These are phyloP conservation scores for Neopestalotiopsis clavispora DNA, from an alignment of 2,329 filamentous ascomycete species.

Conservation along the genomic window DNA sequence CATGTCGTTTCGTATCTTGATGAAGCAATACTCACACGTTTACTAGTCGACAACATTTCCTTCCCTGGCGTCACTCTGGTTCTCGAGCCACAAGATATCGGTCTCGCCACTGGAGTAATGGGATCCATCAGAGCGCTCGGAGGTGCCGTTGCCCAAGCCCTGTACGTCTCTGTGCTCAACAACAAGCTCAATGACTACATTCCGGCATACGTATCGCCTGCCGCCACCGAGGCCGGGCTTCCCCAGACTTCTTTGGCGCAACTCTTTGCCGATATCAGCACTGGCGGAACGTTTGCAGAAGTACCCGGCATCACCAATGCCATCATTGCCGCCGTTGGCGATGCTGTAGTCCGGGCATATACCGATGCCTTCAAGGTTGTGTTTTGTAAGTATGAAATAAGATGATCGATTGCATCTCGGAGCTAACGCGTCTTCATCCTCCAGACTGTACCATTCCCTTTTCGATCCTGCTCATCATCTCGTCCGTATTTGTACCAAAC, in stretches of 20 bases:
- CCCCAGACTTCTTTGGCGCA: slow-evolving; percentile 35
- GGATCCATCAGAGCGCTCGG: slow-evolving; percentile 50
- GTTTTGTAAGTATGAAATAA: slow-evolving; percentile 32
- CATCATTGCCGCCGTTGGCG: slow-evolving; percentile 38
- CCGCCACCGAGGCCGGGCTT: slow-evolving; percentile 41
- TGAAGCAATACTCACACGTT: neutral
- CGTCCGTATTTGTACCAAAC: slow-evolving; percentile 44
- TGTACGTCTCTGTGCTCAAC: slow-evolving; percentile 42
- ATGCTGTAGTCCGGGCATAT: slow-evolving; percentile 37
- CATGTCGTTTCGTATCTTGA: neutral
- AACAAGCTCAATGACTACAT: slow-evolving; percentile 41
- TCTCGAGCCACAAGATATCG: slow-evolving; percentile 51
- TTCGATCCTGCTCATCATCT: slow-evolving; percentile 39
- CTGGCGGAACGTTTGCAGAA: neutral
- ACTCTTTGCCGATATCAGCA: slow-evolving; percentile 29
- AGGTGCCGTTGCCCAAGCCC: slow-evolving; percentile 41
- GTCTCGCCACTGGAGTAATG: slow-evolving; percentile 48
- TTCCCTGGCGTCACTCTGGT: slow-evolving; percentile 49
- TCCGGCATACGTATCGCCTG: slow-evolving; percentile 38
- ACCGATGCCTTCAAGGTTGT: slow-evolving; percentile 48
- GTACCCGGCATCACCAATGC: slow-evolving; percentile 40
- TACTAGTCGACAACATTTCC: slow-evolving; percentile 41
- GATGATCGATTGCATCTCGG: neutral
- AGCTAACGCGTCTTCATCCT: neutral
- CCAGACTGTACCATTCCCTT: slow-evolving; percentile 37